phyloP scores from a whole-genome alignment of 164 flowering plant species.

The Brasenia schreberi region DNA sequence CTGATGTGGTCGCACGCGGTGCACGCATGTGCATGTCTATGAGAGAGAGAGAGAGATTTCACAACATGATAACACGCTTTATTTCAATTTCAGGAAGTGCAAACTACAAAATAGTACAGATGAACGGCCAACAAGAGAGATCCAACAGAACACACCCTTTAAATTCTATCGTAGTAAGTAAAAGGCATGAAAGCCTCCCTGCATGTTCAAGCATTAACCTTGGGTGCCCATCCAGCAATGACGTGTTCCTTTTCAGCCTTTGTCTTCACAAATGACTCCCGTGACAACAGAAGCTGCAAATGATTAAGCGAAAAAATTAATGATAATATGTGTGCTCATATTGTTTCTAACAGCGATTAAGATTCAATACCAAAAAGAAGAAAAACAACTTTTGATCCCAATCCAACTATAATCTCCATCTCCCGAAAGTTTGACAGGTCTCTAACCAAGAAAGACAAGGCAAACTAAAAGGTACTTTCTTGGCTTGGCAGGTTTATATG shows the following conservation, averaged over 20 bases:
- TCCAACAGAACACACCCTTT: not conserved
- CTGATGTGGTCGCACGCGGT: too few species aligned
- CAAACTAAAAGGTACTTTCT: too few species aligned
- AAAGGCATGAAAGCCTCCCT: not conserved
- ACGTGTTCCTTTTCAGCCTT: constrained; percentile 33
- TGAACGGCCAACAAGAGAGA: not conserved
- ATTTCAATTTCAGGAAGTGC: not conserved
- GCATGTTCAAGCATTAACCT: constrained; percentile 24
- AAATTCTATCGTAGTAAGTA: not conserved
- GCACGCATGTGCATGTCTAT: too few species aligned
- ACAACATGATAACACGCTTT: not conserved
- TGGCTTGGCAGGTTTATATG: too few species aligned
- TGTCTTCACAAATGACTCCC: constrained; percentile 55
- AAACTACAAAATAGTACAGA: too few species aligned
- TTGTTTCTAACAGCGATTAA: too few species aligned
- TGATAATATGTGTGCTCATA: not conserved
- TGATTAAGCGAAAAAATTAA: not conserved
- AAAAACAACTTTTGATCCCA: too few species aligned
- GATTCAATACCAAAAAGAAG: too few species aligned
- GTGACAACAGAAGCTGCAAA: constrained; percentile 41
- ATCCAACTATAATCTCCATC: too few species aligned
- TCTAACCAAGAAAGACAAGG: too few species aligned
- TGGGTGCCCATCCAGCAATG: constrained; percentile 48
- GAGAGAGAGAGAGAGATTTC: not conserved
- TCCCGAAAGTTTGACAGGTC: too few species aligned